These are phyloP conservation scores for Thalassiosira profunda DNA, from an alignment of 108 stramenopile genomes.

Conservation along the genomic window DNA sequence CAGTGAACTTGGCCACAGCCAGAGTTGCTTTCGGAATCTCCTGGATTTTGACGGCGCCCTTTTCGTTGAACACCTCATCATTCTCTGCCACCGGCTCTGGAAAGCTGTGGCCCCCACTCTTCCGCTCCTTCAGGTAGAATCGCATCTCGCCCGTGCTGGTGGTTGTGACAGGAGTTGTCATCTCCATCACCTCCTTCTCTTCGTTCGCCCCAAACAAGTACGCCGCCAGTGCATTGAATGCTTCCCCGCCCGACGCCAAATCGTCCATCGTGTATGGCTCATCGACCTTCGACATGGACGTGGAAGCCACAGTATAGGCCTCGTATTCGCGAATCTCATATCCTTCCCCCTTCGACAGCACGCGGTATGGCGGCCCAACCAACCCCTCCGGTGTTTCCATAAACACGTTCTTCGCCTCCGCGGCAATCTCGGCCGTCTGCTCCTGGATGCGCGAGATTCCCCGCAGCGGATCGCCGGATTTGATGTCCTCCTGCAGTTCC, in stretches of 20 bases:
- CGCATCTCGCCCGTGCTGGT: slow-evolving; percentile 88
- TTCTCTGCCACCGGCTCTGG: slow-evolving; percentile 55
- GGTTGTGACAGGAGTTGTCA: slow-evolving; percentile 95
- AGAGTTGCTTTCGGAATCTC: slow-evolving; percentile 74
- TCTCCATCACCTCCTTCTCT: slow-evolving; percentile 82
- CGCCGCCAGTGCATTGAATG: slow-evolving; percentile 92
- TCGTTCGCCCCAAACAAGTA: slow-evolving; percentile 94
- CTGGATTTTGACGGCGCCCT: slow-evolving; percentile 63
- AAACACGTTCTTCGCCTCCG: slow-evolving; percentile 80
- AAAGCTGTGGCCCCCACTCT: slow-evolving; percentile 19
- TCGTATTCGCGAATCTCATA: slow-evolving; percentile 92
- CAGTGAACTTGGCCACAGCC: slow-evolving; percentile 83
- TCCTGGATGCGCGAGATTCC: slow-evolving; percentile 69
- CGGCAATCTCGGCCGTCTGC: slow-evolving; percentile 68
- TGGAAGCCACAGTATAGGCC: slow-evolving; percentile 79
- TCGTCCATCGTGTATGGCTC: slow-evolving; percentile 60
- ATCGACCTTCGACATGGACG: slow-evolving; percentile 56
- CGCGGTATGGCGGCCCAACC: slow-evolving; percentile 72
- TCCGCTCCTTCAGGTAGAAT: slow-evolving; percentile 67
- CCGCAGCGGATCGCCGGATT: slow-evolving; percentile 58
- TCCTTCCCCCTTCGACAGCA: slow-evolving; percentile 55
- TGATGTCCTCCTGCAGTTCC: slow-evolving; percentile 73
- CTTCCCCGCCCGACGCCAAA: slow-evolving; percentile 61
- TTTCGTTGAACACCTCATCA: slow-evolving; percentile 51
- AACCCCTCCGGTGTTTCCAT: slow-evolving; percentile 87